A percentile compares a stretch with the other conserved stretches of the same genome.
phyloP scores from a whole-genome alignment of 2,329 filamentous ascomycete genomes.

The Claviceps humidiphila region DNA sequence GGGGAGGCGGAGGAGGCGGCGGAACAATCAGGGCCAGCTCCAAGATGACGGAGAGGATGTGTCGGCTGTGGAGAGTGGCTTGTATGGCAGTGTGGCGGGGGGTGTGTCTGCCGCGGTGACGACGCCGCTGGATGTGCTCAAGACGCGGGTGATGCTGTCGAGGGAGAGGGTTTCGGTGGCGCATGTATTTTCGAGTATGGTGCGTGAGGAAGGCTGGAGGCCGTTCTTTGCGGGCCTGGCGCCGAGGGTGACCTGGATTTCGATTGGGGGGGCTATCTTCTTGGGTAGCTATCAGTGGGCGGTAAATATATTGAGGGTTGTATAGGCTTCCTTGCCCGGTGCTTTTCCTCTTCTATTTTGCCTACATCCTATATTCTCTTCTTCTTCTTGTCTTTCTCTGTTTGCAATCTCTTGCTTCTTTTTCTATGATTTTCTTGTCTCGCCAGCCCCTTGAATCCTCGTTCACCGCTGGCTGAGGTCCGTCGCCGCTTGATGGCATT shows the following conservation, averaged over 20 bases:
- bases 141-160: constrained; percentile 91
- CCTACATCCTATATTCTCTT: not conserved
- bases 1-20: constrained; percentile 20
- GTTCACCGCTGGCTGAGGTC: too few species aligned
- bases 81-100: constrained; percentile 75
- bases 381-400: not conserved
- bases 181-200: constrained; percentile 50
- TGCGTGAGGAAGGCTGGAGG: constrained; percentile 46
- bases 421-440: not conserved
- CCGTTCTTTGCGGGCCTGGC: constrained; percentile 67
- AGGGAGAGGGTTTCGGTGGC: constrained; percentile 48
- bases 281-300: constrained; percentile 86
- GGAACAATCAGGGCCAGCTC: constrained; percentile 7
- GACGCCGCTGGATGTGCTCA: constrained; percentile 89
- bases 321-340: not conserved
- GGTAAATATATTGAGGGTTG: constrained; percentile 50
- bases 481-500: too few species aligned
- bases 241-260: constrained; percentile 88
- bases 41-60: constrained; percentile 26
- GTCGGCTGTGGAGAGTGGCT: constrained; percentile 62
- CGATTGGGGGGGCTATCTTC: constrained; percentile 86
- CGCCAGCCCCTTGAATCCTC: too few species aligned
- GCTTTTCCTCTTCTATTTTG: not conserved
- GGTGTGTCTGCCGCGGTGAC: constrained; percentile 78
- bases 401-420: not conserved